Evolutionary conservation across 2,329 filamentous ascomycete species (phyloP), one percentile per base, ranked within the genome.

Genomic region (Clarireedia paspali): DNA sequence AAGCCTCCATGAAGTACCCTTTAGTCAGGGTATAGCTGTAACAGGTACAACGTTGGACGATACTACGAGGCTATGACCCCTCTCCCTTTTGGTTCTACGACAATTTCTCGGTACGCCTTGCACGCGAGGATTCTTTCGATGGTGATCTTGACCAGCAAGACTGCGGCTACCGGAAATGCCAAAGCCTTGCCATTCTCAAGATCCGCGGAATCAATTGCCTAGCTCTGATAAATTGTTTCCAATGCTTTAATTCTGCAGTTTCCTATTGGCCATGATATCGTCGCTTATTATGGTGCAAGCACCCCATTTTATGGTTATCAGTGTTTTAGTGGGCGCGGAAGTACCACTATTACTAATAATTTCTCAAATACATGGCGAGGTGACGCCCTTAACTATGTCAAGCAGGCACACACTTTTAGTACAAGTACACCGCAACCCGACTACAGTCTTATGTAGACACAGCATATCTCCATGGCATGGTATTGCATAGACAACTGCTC

Each of bases 91-190:
- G 51, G 51, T 48, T 53, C 44, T 46, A 39, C 51, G 51, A 53
- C 44, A 48, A 53, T 47, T 48, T 20, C 38, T 39, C 24, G 34
- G 44, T 53, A 53, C 44, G 27, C 44, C 47, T 27, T 24, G 26
- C 48, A 40, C 12, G 20, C 36, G 24, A 48, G 36, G 38, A n/a
- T 30, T 30, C 20, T 48, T 53, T 53, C 20, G 20, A 30, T 53
- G 14, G 70, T 97, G 94, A 72, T 88, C 96, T 65, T 90, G 85
- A 70, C 87, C 85, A 59, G 94, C 94, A 58, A 89, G 76, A 57
- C 81, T 80, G 56, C 92, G 89, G 69, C 92, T 87, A 60, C 91
- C 89, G 27, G 27, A 47, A 53, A 24, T 51, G 14, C 34, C 24
- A 23, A 47, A 39, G 27, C 12, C 26, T 26, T 53, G 40, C 9